phyloP scores from a whole-genome alignment of 2,329 filamentous ascomycete species.

The Penicillium polonicum region DNA sequence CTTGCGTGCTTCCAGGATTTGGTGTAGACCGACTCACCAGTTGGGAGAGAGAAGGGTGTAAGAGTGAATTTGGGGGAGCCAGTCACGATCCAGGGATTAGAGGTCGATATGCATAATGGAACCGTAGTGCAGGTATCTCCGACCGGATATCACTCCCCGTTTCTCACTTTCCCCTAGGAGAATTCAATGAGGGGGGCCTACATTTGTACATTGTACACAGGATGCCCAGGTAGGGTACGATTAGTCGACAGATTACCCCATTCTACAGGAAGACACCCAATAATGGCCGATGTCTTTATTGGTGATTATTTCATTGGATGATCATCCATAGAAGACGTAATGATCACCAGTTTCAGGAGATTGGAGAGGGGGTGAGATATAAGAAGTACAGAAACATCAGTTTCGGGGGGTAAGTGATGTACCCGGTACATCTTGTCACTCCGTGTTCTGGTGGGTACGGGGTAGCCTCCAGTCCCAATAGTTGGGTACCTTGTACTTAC shows the following conservation, averaged over 20 bases:
- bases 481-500: constrained; percentile 13
- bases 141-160: not conserved
- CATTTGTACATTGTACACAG: not conserved
- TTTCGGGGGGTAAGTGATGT: constrained; percentile 12
- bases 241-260: not conserved
- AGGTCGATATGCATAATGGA: not conserved
- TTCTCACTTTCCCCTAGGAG: not conserved
- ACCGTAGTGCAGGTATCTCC: not conserved
- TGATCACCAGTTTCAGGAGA: constrained; percentile 13
- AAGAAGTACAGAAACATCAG: not conserved
- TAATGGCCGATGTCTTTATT: not conserved
- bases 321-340: constrained; percentile 2
- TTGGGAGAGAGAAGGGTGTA: not conserved
- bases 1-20: not conserved
- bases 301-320: constrained; percentile 7
- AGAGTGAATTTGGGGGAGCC: not conserved
- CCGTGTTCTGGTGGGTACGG: constrained; percentile 22
- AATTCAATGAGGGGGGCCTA: not conserved
- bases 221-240: not conserved
- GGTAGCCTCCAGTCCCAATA: constrained; percentile 14
- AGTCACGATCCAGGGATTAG: constrained; percentile 7
- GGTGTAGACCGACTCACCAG: not conserved
- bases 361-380: not conserved
- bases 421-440: constrained; percentile 18
- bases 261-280: constrained; percentile 4